Percentiles rank a stretch among this genome's conserved stretches.
Conservation (phyloP, 2,329 filamentous ascomycete species). For the Xylariaceae sp. region DNA sequence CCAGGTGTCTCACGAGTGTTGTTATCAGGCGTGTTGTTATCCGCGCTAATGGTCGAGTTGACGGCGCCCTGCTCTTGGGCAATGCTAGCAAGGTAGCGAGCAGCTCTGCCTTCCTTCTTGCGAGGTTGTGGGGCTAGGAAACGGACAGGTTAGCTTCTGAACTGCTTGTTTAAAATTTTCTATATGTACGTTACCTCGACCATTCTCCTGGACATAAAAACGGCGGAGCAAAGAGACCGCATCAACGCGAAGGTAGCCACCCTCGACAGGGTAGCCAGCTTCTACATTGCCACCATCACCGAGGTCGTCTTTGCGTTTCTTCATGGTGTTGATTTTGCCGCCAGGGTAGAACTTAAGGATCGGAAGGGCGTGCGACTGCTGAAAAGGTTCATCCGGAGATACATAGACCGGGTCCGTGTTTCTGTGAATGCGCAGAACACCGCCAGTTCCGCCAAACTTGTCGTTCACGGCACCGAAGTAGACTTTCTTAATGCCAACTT, state of each 20-base stretch:
- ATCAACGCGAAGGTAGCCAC: slow-evolving; percentile 84
- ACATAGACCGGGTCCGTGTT: slow-evolving; percentile 44
- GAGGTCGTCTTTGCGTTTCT: slow-evolving; percentile 31
- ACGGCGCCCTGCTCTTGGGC: too few species aligned
- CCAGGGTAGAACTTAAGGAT: too few species aligned
- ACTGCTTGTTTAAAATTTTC: neutral
- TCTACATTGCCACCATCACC: slow-evolving; percentile 67
- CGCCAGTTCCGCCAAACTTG: slow-evolving; percentile 92
- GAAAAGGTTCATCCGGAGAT: slow-evolving; percentile 27
- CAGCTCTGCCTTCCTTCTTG: slow-evolving; percentile 35
- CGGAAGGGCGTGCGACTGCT: slow-evolving; percentile 30
- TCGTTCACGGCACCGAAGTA: slow-evolving; percentile 96
- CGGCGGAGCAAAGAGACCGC: slow-evolving; percentile 86
- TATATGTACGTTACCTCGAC: slow-evolving; percentile 58
- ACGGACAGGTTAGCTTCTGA: slow-evolving; percentile 14
- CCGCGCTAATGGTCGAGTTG: too few species aligned
- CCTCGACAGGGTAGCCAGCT: slow-evolving; percentile 72
- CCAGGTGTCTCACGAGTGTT: slow-evolving; percentile 23
- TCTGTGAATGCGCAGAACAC: slow-evolving; percentile 80
- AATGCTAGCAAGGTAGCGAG: slow-evolving; percentile 25
- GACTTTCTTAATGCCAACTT: slow-evolving; percentile 81
- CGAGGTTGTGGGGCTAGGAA: slow-evolving; percentile 32
- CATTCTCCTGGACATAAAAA: slow-evolving; percentile 98
- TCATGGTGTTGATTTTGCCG: too few species aligned
- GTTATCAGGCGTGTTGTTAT: slow-evolving; percentile 27